Conservation (phyloP, 305 asterid species). For the Ajuga reptans region DNA sequence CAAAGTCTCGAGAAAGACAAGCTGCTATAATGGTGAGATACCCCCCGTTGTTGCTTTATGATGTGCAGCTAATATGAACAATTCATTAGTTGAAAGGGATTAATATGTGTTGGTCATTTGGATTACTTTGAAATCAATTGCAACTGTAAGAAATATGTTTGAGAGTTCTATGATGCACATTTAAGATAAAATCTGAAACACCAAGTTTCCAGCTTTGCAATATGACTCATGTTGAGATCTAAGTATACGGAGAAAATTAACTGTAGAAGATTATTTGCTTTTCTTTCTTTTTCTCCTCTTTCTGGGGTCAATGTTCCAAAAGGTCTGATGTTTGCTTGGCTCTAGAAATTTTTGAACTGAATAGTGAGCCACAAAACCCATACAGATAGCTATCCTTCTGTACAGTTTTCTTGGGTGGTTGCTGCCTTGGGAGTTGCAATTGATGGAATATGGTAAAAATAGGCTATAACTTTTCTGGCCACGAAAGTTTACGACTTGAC, state of each 20-base stretch:
- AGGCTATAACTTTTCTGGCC: background rate
- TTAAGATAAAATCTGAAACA: background rate
- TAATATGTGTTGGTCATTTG: background rate
- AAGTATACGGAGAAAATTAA: background rate
- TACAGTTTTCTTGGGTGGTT: conserved; percentile 11
- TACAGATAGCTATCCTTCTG: background rate
- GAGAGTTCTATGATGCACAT: conserved; percentile 10
- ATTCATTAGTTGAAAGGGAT: background rate
- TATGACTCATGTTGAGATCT: conserved; percentile 14
- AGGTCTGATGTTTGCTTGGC: conserved; percentile 3
- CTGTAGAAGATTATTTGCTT: conserved; percentile 1
- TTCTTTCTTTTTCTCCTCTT: background rate
- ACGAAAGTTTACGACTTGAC: background rate
- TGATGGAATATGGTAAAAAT: background rate
- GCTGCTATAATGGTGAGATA: conserved; percentile 72
- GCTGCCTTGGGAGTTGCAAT: background rate
- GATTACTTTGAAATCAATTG: conserved; percentile 4
- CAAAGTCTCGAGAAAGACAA: conserved; percentile 93
- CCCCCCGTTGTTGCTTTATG: background rate
- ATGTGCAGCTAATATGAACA: background rate
- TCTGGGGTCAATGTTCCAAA: background rate
- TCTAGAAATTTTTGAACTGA: background rate
- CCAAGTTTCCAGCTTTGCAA: background rate
- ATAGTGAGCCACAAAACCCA: background rate
- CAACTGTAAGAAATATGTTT: conserved; percentile 9